Base-by-base conservation (phyloP, 208 protist species). In the Naegleria lovaniensis region DNA sequence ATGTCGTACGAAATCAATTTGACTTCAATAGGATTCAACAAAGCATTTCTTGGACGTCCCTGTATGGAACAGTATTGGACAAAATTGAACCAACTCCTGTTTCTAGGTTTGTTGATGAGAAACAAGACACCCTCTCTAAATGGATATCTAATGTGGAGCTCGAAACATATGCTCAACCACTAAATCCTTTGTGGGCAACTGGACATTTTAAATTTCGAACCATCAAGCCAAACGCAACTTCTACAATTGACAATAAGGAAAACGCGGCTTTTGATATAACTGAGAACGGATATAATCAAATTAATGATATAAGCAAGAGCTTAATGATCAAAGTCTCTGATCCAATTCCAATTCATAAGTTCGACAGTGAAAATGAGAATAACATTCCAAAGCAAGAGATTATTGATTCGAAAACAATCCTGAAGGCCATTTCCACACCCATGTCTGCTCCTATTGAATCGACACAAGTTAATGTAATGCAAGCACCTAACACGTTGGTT, bases 181-280 rank as follows among this genome's bases (percentile, higher is more conserved):
- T 9, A 6, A 19, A 33, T n/a, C 48, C 48, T 29, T 19, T 89
- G 0, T 89, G 85, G 85, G 13, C 16, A 0, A 39, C 41, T 40
- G 48, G 48, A 33, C 22, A 89, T 41, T 89, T 89, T 29, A 89
- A 89, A 67, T 89, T 89, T 67, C n/a, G 39, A 40, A 89, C 85
- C 36, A 48, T 88, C n/a, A 58, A 48, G 41, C 0, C 39, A 25
- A 40, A 48, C 11, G n/a, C 15, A 84, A 3, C 76, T 19, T 3
- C 3, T 39, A 40, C 1, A 15, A 16, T 41, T 15, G 76, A 84
- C 0, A 84, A 41, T 6, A 40, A 29, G 5, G 33, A 33, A 19
- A 58, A 19, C 25, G 0, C 7, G 11, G 36, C 55, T 39, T 29
- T 36, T 25, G 33, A n/a, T 1, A 88, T 58, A 38, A 13, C 19